These are phyloP conservation scores for Skeletonema costatum DNA, from an alignment of 108 stramenopile genomes.

Conservation along the genomic window DNA sequence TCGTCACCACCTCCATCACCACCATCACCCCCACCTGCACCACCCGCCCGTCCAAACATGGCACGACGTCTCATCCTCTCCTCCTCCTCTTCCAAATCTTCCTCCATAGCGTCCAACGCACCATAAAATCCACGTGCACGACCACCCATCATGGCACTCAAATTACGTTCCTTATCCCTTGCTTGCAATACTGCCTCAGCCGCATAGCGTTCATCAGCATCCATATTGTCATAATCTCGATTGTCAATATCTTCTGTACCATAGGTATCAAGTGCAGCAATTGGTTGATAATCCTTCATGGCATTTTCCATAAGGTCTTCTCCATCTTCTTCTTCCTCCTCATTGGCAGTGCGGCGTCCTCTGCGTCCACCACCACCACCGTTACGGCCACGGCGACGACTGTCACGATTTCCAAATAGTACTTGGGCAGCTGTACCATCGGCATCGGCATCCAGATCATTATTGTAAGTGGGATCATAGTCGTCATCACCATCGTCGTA, in stretches of 20 bases:
- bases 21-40: constrained; percentile 15
- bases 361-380: neutral
- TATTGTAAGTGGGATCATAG: constrained; percentile 14
- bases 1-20: constrained; percentile 39
- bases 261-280: constrained; percentile 94
- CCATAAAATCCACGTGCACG: constrained; percentile 72
- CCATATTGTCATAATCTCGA: constrained; percentile 84
- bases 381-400: constrained; percentile 1
- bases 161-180: constrained; percentile 57
- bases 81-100: constrained; percentile 80
- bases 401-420: constrained; percentile 22
- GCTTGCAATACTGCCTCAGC: constrained; percentile 81
- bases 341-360: neutral
- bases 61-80: constrained; percentile 68
- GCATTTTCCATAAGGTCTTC: constrained; percentile 96
- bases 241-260: constrained; percentile 94
- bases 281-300: constrained; percentile 93
- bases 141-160: constrained; percentile 45
- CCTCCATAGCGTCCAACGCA: constrained; percentile 71
- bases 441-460: constrained; percentile 11
- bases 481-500: constrained; percentile 22
- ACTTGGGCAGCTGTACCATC: constrained; percentile 35
- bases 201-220: constrained; percentile 77
- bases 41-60: constrained; percentile 33
- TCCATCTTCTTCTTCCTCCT: constrained; percentile 93